Conservation (phyloP, 1,284 basidiomycete species). For the Tylopilus sp. region DNA sequence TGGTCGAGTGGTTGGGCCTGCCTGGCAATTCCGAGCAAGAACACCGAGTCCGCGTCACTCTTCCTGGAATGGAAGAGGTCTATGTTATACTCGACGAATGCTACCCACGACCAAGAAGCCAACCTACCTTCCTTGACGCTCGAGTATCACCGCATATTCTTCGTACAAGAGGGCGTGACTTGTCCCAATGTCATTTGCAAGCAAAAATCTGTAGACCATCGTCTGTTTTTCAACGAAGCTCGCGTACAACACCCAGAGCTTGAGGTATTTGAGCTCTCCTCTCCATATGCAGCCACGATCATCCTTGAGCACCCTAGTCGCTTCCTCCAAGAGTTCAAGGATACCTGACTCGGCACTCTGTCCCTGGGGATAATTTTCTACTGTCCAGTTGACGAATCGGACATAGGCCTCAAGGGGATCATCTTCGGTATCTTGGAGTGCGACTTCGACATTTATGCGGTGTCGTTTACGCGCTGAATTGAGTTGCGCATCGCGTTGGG, state of each 20-base stretch:
- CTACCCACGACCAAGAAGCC: neutral
- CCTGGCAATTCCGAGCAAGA: constrained; percentile 81
- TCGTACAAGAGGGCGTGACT: constrained; percentile 83
- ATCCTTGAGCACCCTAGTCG: constrained; percentile 71
- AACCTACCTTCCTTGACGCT: constrained; percentile 63
- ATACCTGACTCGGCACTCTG: constrained; percentile 72
- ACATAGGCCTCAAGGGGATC: constrained; percentile 59
- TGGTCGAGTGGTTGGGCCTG: constrained; percentile 73
- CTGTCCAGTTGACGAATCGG: constrained; percentile 65
- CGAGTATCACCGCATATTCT: constrained; percentile 82
- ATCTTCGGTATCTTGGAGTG: constrained; percentile 51
- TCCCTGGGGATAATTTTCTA: constrained; percentile 65
- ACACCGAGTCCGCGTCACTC: constrained; percentile 83
- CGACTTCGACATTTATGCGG: constrained; percentile 49
- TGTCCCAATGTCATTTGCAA: constrained; percentile 88
- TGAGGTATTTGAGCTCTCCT: constrained; percentile 81
- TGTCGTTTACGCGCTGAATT: constrained; percentile 58
- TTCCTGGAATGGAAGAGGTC: constrained; percentile 47
- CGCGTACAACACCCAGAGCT: constrained; percentile 90
- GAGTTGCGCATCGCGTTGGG: constrained; percentile 64
- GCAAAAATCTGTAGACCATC: constrained; percentile 80
- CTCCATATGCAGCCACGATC: constrained; percentile 61
- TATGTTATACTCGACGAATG: constrained; percentile 3
- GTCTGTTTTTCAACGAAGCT: constrained; percentile 71
- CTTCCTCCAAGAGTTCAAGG: constrained; percentile 77